Conservation (phyloP, 129 eudicot species). For the Glebionis coronaria region DNA sequence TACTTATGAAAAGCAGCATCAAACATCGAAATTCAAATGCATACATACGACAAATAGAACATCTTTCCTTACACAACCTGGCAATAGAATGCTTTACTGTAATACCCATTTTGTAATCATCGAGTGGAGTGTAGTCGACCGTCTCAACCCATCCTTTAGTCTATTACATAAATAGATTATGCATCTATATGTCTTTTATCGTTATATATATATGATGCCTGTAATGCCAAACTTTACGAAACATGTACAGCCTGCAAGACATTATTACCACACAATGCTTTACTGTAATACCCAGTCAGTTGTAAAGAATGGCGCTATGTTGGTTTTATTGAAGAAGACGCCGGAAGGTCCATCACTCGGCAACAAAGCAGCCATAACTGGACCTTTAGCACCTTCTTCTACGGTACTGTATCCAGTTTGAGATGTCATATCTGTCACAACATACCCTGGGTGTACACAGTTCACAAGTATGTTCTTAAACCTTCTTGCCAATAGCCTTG, state of each 20-base stretch:
- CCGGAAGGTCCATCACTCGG: conserved; percentile 7
- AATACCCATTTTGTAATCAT: background rate
- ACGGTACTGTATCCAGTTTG: background rate
- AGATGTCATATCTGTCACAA: background rate
- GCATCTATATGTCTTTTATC: no score
- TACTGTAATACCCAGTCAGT: conserved; percentile 12
- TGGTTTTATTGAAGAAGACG: conserved; percentile 18
- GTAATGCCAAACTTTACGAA: no score
- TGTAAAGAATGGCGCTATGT: conserved; percentile 42
- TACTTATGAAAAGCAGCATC: no score
- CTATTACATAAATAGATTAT: no score
- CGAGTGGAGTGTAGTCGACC: no score
- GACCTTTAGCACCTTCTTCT: conserved; percentile 20
- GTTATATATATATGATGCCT: no score
- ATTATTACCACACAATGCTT: no score
- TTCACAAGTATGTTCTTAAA: background rate
- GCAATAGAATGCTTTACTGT: background rate
- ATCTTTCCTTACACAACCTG: background rate
- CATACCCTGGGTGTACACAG: background rate
- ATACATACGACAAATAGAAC: background rate
- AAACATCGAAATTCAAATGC: no score
- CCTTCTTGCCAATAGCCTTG: conserved; percentile 14
- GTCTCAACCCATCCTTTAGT: no score
- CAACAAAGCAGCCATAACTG: conserved; percentile 15
- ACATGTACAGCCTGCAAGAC: no score